Base-by-base conservation (phyloP, 768 basidiomycete genomes). In the Leccinum olivaceopallidum region DNA sequence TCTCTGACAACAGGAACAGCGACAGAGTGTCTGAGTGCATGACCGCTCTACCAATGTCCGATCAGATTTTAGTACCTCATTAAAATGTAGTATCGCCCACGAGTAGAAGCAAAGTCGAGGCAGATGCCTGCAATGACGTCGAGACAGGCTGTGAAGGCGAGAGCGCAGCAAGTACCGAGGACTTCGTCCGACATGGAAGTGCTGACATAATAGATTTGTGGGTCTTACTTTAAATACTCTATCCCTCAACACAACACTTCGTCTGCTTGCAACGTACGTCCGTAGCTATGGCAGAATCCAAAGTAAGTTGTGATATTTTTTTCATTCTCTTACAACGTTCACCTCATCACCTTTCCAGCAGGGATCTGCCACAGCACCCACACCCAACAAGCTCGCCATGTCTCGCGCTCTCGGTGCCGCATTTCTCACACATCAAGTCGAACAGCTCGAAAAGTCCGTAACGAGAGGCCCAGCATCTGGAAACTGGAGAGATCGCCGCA, bases 321-420 rank as follows among this genome's bases (percentile, higher is more conserved):
- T 16, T 24, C 6, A 20, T 16, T 10, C 5, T 26, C 2, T 39
- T 42, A 6, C 16, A 39, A 39, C 28, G 7, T 16, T 16, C 13
- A 32, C 32, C 2, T 16, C 9, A 22, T 13, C 28, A 6, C 13
- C 3, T 10, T 32, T 10, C 9, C 9, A 32, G 30, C 56, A 72
- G 72, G 68, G 63, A 16, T 63, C 70, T 53, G 58, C 67, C 58
- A 56, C 73, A n/a, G 34, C 64, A 16, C 57, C 75, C 53, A 71
- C 72, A 36, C 70, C 78, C 32, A 85, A 83, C 74, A 89, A 88
- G 72, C 72, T 89, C 47, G 90, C 90, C 59, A 90, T 94, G 89
- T 93, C 92, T 57, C 84, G 87, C 63, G 92, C 92, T 1, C 84
- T 94, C 42, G 92, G 92, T 20, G 91, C 92, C 30, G 92, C 92